phyloP scores from a whole-genome alignment of 805 yeast genomes.

The Starmerella asiatica region DNA sequence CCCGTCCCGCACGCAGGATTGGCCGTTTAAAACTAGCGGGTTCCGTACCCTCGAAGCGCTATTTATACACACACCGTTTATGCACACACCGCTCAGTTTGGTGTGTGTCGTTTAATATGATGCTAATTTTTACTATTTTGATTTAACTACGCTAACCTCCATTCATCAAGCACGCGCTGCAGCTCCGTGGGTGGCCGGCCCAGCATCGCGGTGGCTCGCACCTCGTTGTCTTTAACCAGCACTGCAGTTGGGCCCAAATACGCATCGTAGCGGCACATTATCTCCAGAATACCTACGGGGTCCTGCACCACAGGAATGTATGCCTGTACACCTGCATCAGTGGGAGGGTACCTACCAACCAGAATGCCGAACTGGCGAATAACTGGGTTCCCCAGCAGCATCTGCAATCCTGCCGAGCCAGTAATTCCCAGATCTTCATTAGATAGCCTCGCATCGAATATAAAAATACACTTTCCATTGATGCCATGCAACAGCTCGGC shows the following conservation, averaged over 20 bases:
- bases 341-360: conserved; percentile 11
- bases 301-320: conserved; percentile 20
- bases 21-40: conserved; percentile 3
- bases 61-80: too few species aligned
- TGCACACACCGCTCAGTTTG: too few species aligned
- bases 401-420: not conserved
- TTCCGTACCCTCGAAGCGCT: too few species aligned
- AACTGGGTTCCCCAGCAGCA: conserved; percentile 10
- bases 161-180: conserved; percentile 1
- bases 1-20: conserved; percentile 4
- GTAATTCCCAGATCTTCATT: conserved; percentile 1
- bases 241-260: conserved; percentile 28
- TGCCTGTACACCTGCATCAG: not conserved
- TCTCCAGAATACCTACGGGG: conserved; percentile 21
- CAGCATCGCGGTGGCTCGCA: conserved; percentile 19
- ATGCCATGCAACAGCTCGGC: conserved; percentile 11
- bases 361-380: conserved; percentile 8
- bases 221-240: conserved; percentile 20
- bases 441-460: conserved; percentile 17
- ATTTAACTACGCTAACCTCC: conserved; percentile 2
- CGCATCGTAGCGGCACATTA: conserved; percentile 23
- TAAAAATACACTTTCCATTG: conserved; percentile 13
- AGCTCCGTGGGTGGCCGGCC: conserved; percentile 11
- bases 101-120: too few species aligned
- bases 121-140: not conserved